Percentiles rank a stretch among this genome's conserved stretches.
These are phyloP conservation scores for Prunus yedoensis DNA, from an alignment of 331 rosid species.

Conservation along the genomic window DNA sequence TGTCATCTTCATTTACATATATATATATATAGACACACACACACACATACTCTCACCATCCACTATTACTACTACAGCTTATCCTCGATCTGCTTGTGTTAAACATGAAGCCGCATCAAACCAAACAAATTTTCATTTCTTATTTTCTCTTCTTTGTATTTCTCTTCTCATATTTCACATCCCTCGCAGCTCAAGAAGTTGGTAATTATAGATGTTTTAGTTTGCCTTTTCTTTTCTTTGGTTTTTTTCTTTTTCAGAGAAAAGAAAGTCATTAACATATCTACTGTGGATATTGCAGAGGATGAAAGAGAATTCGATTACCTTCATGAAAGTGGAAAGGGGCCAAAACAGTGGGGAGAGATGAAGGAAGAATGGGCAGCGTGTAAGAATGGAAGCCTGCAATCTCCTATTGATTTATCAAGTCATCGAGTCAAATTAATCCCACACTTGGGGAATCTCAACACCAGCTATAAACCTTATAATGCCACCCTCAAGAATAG, in stretches of 20 bases:
- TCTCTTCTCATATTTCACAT: background rate
- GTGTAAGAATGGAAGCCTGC: slow-evolving; percentile 31
- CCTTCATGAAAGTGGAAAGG: slow-evolving; percentile 12
- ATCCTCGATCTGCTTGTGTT: background rate
- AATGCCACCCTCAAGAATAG: slow-evolving; percentile 34
- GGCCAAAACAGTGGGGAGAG: slow-evolving; percentile 37
- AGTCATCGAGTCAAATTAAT: background rate
- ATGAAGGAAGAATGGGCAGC: slow-evolving; percentile 34
- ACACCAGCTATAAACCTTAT: slow-evolving; percentile 12
- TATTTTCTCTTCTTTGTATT: background rate
- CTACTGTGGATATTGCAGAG: slow-evolving; percentile 20
- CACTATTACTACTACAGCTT: background rate
- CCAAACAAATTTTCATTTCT: background rate
- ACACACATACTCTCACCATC: background rate
- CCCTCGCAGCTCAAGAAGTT: background rate
- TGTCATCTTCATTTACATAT: background rate
- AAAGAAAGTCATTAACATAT: background rate
- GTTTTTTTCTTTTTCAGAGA: background rate
- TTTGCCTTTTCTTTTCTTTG: background rate
- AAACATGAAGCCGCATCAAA: background rate
- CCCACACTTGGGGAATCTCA: slow-evolving; percentile 8
- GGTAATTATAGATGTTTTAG: background rate
- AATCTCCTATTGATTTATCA: slow-evolving; percentile 35
- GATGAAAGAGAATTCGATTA: slow-evolving; percentile 37
- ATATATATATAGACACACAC: too few species aligned